Conservation (phyloP, 495 filamentous ascomycete species). For the Penicillium crystallinum region DNA sequence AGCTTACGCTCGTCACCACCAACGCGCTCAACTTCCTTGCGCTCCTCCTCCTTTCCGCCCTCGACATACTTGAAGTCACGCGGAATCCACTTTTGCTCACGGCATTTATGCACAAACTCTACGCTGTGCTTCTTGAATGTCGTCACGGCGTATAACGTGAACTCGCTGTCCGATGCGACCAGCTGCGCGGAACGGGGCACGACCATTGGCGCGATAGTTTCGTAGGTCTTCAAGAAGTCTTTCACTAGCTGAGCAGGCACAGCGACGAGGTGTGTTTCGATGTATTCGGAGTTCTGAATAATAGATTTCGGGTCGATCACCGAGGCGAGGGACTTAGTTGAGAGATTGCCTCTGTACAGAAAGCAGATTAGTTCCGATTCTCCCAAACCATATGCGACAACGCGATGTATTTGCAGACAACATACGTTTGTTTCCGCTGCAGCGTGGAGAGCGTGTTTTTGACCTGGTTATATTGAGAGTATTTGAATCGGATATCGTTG, state of each 20-base stretch:
- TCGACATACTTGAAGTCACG: slow-evolving; percentile 91
- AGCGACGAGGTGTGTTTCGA: slow-evolving; percentile 89
- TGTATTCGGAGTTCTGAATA: slow-evolving; percentile 87
- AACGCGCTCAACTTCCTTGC: slow-evolving; percentile 74
- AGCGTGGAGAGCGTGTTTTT: slow-evolving; percentile 75
- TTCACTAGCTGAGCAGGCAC: slow-evolving; percentile 73
- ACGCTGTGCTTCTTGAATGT: slow-evolving; percentile 83
- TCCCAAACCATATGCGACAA: background rate
- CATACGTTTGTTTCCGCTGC: slow-evolving; percentile 80
- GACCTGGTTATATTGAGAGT: slow-evolving; percentile 83
- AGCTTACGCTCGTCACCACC: slow-evolving; percentile 76
- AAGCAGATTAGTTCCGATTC: slow-evolving; percentile 11
- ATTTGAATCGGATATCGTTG: slow-evolving; percentile 90
- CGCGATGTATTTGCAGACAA: background rate
- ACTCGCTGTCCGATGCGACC: slow-evolving; percentile 79
- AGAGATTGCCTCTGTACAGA: slow-evolving; percentile 73
- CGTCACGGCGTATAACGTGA: slow-evolving; percentile 80
- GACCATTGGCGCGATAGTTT: slow-evolving; percentile 77
- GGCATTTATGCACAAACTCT: slow-evolving; percentile 83
- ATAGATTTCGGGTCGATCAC: slow-evolving; percentile 74
- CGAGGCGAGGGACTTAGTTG: slow-evolving; percentile 85
- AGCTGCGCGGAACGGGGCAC: slow-evolving; percentile 81
- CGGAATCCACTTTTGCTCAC: slow-evolving; percentile 89
- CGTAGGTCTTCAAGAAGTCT: slow-evolving; percentile 85
- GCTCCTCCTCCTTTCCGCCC: slow-evolving; percentile 81